Evolutionary conservation across 106 monocot genomes (phyloP).

Genomic region (Narthecium ossifragum): DNA sequence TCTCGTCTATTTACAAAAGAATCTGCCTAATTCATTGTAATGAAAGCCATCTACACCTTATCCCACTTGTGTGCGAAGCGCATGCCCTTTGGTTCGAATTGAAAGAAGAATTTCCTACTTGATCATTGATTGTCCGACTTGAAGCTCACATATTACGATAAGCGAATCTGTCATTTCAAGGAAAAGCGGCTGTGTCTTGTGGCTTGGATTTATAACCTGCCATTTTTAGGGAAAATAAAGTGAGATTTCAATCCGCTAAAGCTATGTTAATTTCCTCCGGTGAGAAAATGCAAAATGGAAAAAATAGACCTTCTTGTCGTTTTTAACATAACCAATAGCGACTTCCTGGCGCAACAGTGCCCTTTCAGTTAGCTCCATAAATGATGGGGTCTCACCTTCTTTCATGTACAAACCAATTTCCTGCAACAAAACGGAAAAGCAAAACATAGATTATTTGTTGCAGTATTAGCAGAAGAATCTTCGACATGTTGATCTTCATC

Average conservation of each 20-base stretch:
- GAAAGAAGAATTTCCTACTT: slow-evolving; percentile 1
- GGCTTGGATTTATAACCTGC: slow-evolving; percentile 79
- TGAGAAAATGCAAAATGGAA: not conserved
- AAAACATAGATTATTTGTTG: too few relatives aligned
- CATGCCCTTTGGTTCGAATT: not conserved
- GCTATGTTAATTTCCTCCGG: not conserved
- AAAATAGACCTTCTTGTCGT: slow-evolving; percentile 58
- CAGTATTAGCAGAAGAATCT: too few relatives aligned
- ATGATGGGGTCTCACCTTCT: slow-evolving; percentile 75
- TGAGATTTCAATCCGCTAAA: not conserved
- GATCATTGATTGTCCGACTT: slow-evolving; percentile 32
- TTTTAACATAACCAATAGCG: slow-evolving; percentile 79
- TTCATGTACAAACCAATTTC: slow-evolving; percentile 80
- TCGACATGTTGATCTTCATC: too few relatives aligned
- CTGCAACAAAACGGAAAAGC: slow-evolving; percentile 40
- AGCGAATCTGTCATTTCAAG: slow-evolving; percentile 73
- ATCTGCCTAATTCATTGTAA: too few relatives aligned
- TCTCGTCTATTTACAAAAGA: too few relatives aligned
- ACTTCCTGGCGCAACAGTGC: slow-evolving; percentile 84
- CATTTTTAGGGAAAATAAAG: not conserved
- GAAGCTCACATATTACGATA: slow-evolving; percentile 81
- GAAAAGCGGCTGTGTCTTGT: slow-evolving; percentile 52
- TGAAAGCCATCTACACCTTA: too few relatives aligned
- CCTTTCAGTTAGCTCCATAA: slow-evolving; percentile 80
- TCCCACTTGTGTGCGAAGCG: too few relatives aligned